Conservation (phyloP, 73 alveolate species). For the Paramecium sonneborni region DNA sequence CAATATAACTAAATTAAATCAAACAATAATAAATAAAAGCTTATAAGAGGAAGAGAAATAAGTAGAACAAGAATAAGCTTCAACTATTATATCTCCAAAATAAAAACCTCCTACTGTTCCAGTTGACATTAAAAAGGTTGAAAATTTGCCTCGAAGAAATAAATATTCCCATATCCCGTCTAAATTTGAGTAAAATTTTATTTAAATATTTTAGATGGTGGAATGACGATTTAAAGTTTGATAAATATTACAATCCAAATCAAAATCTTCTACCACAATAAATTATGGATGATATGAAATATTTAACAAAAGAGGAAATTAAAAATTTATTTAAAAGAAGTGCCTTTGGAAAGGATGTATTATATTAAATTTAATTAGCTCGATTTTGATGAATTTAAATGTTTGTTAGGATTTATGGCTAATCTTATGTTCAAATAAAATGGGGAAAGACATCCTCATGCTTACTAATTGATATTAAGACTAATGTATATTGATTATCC, state of each 20-base stretch:
- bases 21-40: neutral
- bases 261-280: neutral
- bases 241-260: constrained; percentile 36
- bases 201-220: constrained; percentile 8
- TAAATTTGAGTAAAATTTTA: constrained; percentile 10
- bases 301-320: constrained; percentile 13
- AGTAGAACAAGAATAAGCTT: neutral
- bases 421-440: constrained; percentile 42
- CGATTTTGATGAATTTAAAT: constrained; percentile 56
- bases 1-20: neutral
- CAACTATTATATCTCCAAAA: neutral
- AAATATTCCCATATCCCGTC: constrained; percentile 30
- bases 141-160: constrained; percentile 39
- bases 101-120: constrained; percentile 35
- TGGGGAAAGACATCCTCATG: constrained; percentile 55
- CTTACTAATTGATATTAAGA: constrained; percentile 1
- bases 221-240: constrained; percentile 54
- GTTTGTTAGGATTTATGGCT: constrained; percentile 51
- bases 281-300: neutral
- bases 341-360: constrained; percentile 49
- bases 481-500: constrained; percentile 6
- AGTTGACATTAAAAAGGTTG: neutral
- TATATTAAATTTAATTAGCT: neutral
- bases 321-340: constrained; percentile 3
- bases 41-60: neutral